A percentile compares a stretch with the other conserved stretches of the same genome.
These are phyloP conservation scores for Melampsora medusae DNA, from an alignment of 1,284 basidiomycete species.

Conservation along the genomic window DNA sequence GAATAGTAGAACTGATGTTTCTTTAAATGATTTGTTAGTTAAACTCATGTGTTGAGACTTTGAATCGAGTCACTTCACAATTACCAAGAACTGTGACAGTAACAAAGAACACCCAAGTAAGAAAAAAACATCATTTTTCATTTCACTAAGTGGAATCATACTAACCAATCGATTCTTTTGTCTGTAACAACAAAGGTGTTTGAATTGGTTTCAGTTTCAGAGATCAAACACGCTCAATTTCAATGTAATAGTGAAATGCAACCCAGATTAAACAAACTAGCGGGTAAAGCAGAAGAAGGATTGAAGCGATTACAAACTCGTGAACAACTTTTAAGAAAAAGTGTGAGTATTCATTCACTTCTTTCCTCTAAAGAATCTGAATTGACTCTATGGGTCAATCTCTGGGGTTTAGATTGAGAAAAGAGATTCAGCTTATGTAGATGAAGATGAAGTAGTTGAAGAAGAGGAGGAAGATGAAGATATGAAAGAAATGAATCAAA, in stretches of 20 bases:
- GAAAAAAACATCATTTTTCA: not conserved
- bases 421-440: not conserved
- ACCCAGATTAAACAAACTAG: conserved; percentile 25
- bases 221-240: conserved; percentile 26
- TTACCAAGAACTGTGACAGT: not conserved
- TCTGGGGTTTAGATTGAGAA: conserved; percentile 1
- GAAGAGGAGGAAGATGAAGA: not conserved
- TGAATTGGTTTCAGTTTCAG: conserved; percentile 40
- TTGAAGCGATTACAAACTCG: conserved; percentile 30
- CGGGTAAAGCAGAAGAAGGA: conserved; percentile 10
- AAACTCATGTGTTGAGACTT: not conserved
- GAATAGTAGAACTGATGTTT: too few species aligned
- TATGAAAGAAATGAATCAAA: not conserved
- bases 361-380: too few species aligned
- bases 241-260: conserved; percentile 33
- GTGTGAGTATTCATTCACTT: not conserved
- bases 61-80: not conserved
- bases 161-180: not conserved
- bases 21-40: not conserved
- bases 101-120: not conserved
- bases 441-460: conserved; percentile 3
- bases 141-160: not conserved
- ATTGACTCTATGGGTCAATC: too few species aligned
- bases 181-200: conserved; percentile 22
- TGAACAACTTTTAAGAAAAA: conserved; percentile 27